Conservation (phyloP, 192 early-diverging fungal genomes). For the Podila verticillata region DNA sequence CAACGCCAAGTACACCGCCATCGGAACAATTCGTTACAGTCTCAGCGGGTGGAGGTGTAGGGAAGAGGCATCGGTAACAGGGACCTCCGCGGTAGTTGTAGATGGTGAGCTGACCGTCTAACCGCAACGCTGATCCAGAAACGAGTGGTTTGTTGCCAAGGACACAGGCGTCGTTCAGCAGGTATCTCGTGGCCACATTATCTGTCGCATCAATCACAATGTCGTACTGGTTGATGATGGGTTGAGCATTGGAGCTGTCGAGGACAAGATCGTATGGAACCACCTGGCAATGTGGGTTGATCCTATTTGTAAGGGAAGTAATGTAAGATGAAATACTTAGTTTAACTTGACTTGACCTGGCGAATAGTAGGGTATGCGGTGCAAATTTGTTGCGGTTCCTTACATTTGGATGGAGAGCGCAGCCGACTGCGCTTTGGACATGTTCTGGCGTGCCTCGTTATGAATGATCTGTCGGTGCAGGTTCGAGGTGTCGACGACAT, state of each 20-base stretch:
- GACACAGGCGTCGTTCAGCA: slow-evolving; percentile 95
- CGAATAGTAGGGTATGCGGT: not conserved
- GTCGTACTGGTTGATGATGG: slow-evolving; percentile 79
- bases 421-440: slow-evolving; percentile 85
- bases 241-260: slow-evolving; percentile 84
- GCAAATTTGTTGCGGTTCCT: no score
- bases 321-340: not conserved
- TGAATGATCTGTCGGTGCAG: slow-evolving; percentile 96
- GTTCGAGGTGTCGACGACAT: slow-evolving; percentile 90
- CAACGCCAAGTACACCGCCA: slow-evolving; percentile 91
- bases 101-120: slow-evolving; percentile 97
- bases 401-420: slow-evolving; percentile 62
- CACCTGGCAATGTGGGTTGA: slow-evolving; percentile 75
- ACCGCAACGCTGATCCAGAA: slow-evolving; percentile 87
- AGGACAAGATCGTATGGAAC: slow-evolving; percentile 75
- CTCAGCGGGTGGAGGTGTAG: slow-evolving; percentile 89
- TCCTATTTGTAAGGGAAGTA: slow-evolving; percentile 42
- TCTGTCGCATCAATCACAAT: slow-evolving; percentile 92
- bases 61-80: slow-evolving; percentile 97
- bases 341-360: not conserved
- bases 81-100: slow-evolving; percentile 92
- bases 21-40: slow-evolving; percentile 91
- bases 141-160: slow-evolving; percentile 83
- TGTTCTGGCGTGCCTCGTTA: slow-evolving; percentile 70
- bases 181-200: slow-evolving; percentile 95